Percentiles rank a stretch among this genome's conserved stretches.
Evolutionary conservation across 106 monocot species (phyloP).

Genomic region (Phalaenopsis equestris): DNA sequence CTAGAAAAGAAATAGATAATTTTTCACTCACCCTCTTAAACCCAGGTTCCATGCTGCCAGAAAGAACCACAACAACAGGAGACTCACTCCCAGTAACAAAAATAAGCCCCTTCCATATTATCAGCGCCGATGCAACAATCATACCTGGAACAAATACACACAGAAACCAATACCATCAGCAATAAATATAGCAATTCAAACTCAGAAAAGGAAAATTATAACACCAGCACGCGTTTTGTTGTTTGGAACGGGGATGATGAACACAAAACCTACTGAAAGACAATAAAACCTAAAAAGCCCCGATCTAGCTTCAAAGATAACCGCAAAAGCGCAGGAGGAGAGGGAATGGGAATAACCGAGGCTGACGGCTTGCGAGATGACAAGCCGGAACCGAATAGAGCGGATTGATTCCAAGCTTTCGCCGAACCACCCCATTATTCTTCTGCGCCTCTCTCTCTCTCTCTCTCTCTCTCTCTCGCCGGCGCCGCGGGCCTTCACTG

Average conservation of each 20-base stretch:
- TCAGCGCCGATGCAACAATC: slow-evolving; percentile 31
- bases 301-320: too few relatives aligned
- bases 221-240: not conserved
- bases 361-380: slow-evolving; percentile 51
- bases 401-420: slow-evolving; percentile 49
- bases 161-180: not conserved
- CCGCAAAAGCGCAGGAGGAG: too few relatives aligned
- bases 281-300: too few relatives aligned
- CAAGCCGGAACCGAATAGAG: slow-evolving; percentile 51
- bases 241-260: not conserved
- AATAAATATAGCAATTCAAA: not conserved
- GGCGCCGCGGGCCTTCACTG: too few relatives aligned
- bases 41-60: slow-evolving; percentile 53
- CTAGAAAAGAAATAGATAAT: not conserved
- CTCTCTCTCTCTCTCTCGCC: too few relatives aligned
- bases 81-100: slow-evolving; percentile 31
- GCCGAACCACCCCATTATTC: slow-evolving; percentile 36
- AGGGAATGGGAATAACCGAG: slow-evolving; percentile 29
- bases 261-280: not conserved
- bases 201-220: not conserved
- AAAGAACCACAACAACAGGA: slow-evolving; percentile 46
- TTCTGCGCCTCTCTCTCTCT: not conserved
- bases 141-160: slow-evolving; percentile 21
- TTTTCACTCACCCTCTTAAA: slow-evolving; percentile 36
- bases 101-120: slow-evolving; percentile 50